Evolutionary conservation across 768 basidiomycete species (phyloP).

Genomic region (Symmetrospora coprosmae): DNA sequence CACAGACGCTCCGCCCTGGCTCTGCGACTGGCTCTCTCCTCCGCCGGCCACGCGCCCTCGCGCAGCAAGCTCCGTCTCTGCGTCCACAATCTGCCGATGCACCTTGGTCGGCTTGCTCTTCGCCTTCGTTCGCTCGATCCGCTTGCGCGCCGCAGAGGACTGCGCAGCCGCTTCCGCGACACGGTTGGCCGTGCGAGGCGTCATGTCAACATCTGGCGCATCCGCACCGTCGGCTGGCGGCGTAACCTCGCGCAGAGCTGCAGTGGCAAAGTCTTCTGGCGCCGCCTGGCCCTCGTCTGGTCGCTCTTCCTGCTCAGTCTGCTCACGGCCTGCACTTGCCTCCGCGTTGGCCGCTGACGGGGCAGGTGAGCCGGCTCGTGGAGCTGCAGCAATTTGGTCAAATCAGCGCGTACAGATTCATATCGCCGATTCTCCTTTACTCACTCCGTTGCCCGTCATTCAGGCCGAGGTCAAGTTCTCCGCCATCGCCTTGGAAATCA

Average conservation of each 20-base stretch:
- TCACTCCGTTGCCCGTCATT: constrained; percentile 8
- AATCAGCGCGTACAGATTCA: too few relatives aligned
- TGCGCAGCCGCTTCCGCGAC: constrained; percentile 20
- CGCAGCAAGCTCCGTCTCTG: constrained; percentile 20
- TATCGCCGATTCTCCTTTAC: background rate
- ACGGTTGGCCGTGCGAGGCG: constrained; percentile 21
- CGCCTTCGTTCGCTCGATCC: background rate
- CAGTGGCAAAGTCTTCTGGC: background rate
- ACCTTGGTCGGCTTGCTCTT: constrained; percentile 8
- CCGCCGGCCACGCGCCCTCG: background rate
- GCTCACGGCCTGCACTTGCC: too few relatives aligned
- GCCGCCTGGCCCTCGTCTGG: background rate
- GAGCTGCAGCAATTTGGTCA: too few relatives aligned
- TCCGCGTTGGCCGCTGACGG: too few relatives aligned
- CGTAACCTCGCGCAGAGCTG: background rate
- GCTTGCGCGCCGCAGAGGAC: background rate
- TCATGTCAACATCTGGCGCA: constrained; percentile 16
- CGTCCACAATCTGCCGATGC: constrained; percentile 20
- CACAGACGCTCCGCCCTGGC: background rate
- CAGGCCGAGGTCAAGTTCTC: background rate
- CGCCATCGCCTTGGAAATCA: background rate
- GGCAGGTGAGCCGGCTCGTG: too few relatives aligned
- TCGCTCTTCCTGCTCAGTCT: too few relatives aligned
- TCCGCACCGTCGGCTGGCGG: background rate
- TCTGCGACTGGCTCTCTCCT: background rate